Percentiles rank a stretch among this genome's conserved stretches.
Conservation (phyloP, 768 basidiomycete genomes). For the Rhizopogon salebrosus region DNA sequence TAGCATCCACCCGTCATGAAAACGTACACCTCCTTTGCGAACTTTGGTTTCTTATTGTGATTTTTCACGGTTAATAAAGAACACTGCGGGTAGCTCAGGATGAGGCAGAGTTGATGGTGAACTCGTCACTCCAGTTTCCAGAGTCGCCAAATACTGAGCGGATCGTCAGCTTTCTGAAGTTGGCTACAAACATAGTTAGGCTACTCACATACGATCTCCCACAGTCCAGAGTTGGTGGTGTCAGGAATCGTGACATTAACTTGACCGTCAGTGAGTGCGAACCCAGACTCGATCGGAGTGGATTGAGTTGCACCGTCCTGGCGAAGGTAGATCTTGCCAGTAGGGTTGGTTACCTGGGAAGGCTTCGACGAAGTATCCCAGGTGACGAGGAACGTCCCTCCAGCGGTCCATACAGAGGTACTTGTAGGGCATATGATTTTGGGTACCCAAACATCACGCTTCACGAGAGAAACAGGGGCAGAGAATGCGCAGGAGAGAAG, state of each 20-base stretch:
- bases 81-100: constrained; percentile 3
- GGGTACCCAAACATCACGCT: constrained; percentile 47
- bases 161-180: background rate
- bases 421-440: constrained; percentile 32
- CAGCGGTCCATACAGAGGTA: constrained; percentile 36
- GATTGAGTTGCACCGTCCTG: constrained; percentile 23
- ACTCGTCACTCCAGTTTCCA: constrained; percentile 41
- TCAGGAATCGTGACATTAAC: constrained; percentile 36
- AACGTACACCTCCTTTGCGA: background rate
- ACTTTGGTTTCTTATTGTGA: background rate
- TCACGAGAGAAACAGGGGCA: constrained; percentile 19
- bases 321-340: constrained; percentile 39
- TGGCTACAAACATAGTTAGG: background rate
- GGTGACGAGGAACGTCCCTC: constrained; percentile 34
- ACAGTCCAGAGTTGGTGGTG: constrained; percentile 31
- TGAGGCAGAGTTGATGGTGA: constrained; percentile 31
- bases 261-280: constrained; percentile 30
- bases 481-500: constrained; percentile 25
- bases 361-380: constrained; percentile 43
- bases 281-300: constrained; percentile 34
- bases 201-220: constrained; percentile 41
- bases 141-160: constrained; percentile 50
- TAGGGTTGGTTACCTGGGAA: constrained; percentile 41
- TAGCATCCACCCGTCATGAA: background rate
- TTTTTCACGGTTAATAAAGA: background rate